A percentile compares a stretch with the other conserved stretches of the same genome.
Evolutionary conservation across 768 basidiomycete genomes (phyloP).

Genomic region (Agrocybe praecox): DNA sequence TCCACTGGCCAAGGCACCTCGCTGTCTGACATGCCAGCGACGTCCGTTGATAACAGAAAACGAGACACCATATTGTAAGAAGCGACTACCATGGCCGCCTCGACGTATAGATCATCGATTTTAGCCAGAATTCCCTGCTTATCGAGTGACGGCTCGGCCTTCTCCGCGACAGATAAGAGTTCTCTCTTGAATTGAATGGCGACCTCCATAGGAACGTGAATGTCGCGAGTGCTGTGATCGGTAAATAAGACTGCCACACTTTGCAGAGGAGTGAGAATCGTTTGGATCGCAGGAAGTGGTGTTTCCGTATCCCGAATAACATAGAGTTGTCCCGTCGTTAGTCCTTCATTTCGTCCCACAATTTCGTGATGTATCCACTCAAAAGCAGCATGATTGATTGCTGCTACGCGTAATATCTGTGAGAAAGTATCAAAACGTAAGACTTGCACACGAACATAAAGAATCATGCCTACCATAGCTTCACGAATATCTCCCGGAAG

Average conservation of each 20-base stretch:
- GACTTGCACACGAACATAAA: not conserved
- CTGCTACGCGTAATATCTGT: constrained; percentile 54
- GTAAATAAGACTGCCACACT: constrained; percentile 57
- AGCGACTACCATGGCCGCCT: constrained; percentile 53
- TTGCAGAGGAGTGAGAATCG: constrained; percentile 48
- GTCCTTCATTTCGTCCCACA: constrained; percentile 49
- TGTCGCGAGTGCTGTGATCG: constrained; percentile 55
- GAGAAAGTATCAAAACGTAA: not conserved
- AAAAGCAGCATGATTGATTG: constrained; percentile 49
- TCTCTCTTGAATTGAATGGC: constrained; percentile 42
- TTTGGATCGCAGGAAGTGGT: constrained; percentile 38
- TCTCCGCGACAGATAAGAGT: constrained; percentile 27
- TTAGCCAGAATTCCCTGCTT: constrained; percentile 25
- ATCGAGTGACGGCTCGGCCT: constrained; percentile 13
- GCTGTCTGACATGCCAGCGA: constrained; percentile 51
- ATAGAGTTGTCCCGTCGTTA: constrained; percentile 56
- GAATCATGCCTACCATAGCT: constrained; percentile 42
- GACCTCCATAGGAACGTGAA: constrained; percentile 44
- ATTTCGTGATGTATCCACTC: constrained; percentile 62
- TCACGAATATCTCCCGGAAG: constrained; percentile 52
- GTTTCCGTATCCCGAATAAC: constrained; percentile 51
- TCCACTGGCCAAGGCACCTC: constrained; percentile 53
- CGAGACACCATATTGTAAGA: constrained; percentile 73
- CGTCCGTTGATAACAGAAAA: constrained; percentile 63
- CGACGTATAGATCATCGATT: constrained; percentile 51